Conservation (phyloP, 805 yeast genomes). For the Crinitomyces ghanaensis region DNA sequence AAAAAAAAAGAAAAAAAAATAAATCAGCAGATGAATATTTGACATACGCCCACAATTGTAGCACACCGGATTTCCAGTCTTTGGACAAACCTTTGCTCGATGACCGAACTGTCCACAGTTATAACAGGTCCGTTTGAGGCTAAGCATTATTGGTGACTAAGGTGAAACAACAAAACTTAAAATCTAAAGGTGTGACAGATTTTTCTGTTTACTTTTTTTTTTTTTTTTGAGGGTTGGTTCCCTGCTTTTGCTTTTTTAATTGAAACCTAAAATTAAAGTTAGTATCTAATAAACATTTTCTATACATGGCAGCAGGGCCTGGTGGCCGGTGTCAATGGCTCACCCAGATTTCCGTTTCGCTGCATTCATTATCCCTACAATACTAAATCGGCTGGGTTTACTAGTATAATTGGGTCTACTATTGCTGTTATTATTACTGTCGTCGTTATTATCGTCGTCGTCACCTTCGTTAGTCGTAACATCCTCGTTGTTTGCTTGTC, state of each 20-base stretch:
- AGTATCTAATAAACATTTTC: too few species aligned
- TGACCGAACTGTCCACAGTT: conserved; percentile 19
- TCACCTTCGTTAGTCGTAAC: conserved; percentile 1
- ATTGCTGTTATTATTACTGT: neutral
- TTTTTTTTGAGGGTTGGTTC: too few species aligned
- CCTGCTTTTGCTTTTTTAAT: too few species aligned
- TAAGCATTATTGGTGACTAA: too few species aligned
- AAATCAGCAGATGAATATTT: conserved; percentile 5
- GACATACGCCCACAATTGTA: conserved; percentile 28
- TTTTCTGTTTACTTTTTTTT: too few species aligned
- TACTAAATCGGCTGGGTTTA: conserved; percentile 14
- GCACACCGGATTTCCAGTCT: conserved; percentile 28
- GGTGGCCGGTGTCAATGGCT: too few species aligned
- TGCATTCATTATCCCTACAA: conserved; percentile 14
- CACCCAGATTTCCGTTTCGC: too few species aligned
- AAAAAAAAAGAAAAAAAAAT: too few species aligned
- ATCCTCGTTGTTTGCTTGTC: neutral
- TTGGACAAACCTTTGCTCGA: conserved; percentile 26
- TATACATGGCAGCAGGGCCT: too few species aligned
- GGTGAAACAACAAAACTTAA: too few species aligned
- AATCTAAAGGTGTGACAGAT: too few species aligned
- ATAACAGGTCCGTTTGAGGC: conserved; percentile 18
- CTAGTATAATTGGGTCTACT: neutral
- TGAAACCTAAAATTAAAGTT: too few species aligned
- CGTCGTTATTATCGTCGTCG: conserved; percentile 1